These are phyloP conservation scores for Lineolata rhizophorae DNA, from an alignment of 495 filamentous ascomycete genomes.

Conservation along the genomic window DNA sequence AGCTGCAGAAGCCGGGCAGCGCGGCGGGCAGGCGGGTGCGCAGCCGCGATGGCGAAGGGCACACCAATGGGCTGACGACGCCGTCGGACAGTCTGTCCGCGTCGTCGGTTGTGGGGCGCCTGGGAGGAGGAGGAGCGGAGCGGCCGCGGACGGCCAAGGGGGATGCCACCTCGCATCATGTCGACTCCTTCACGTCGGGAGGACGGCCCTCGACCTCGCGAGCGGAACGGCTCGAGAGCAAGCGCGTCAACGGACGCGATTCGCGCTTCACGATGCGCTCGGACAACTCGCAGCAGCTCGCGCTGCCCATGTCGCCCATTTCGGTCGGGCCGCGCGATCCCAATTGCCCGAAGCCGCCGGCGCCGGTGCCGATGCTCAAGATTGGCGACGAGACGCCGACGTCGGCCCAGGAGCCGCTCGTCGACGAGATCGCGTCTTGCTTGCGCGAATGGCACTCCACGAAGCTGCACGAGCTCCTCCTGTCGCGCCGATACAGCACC, in stretches of 20 bases:
- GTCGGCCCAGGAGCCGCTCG: conserved; percentile 69
- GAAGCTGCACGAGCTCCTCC: conserved; percentile 81
- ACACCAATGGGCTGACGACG: conserved; percentile 11
- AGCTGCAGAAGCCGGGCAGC: not conserved
- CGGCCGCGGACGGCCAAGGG: too few relatives aligned
- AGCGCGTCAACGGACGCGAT: not conserved
- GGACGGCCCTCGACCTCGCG: not conserved
- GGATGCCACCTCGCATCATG: not conserved
- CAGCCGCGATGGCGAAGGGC: not conserved
- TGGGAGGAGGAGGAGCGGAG: too few relatives aligned
- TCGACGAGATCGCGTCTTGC: conserved; percentile 94
- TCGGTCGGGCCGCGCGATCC: conserved; percentile 26
- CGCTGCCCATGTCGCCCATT: conserved; percentile 9
- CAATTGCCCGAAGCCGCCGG: conserved; percentile 53
- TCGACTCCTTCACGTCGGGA: not conserved
- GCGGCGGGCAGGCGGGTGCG: not conserved
- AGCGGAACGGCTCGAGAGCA: not conserved
- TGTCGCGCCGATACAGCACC: conserved; percentile 55
- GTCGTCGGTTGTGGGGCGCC: not conserved
- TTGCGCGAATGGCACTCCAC: conserved; percentile 95
- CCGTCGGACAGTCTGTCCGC: conserved; percentile 8
- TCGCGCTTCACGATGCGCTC: conserved; percentile 12
- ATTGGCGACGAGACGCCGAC: conserved; percentile 91
- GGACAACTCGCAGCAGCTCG: conserved; percentile 10
- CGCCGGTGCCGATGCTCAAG: conserved; percentile 91